Base-by-base conservation (phyloP, 306 rosid species). In the Cucurbita moschata region DNA sequence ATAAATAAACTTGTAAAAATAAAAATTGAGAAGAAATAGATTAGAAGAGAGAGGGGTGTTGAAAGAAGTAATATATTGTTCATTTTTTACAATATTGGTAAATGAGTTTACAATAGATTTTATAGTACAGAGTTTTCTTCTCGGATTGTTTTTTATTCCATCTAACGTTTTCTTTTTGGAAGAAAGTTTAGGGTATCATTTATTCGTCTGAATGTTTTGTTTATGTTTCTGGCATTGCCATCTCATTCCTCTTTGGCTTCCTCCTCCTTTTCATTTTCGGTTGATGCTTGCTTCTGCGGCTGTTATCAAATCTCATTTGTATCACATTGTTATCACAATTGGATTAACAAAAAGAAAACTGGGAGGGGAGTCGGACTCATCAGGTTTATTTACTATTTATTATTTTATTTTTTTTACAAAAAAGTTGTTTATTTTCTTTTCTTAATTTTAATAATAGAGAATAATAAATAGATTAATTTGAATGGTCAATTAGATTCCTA, bases 261-360 rank as follows among this genome's bases (percentile, higher is more conserved):
- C 49, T 15, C 14, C 9, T 63, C 23, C 14, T 61, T 37, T 61
- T 1, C 46, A 19, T 19, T 5, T 5, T 0, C 43, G 0, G 23
- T 16, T 63, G 69, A 63, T 63, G 69, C 15, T 63, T 63, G 26
- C 69, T 63, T 63, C 49, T 63, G 69, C 50, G 69, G 49, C 69
- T 63, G 50, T 39, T 38, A 62, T 13, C 53, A 49, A 49, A 43
- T 35, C 66, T 35, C 47, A 38, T 15, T 38, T 15, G 1, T 3
- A 15, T 62, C 13, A 63, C 69, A 39, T 63, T 63, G 69, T 63
- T 63, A 63, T 47, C 15, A 4, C 69, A 16, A 16, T 14, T 63
- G 65, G 42, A 10, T 46, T 46, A 37, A 62, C 47, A 4, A 37
- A 14, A 60, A 61, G n/a, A 37, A 40, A 16, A 60, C 9, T 21